Conservation (phyloP, 1,139 yeast species). For the Diutina catenulata region DNA sequence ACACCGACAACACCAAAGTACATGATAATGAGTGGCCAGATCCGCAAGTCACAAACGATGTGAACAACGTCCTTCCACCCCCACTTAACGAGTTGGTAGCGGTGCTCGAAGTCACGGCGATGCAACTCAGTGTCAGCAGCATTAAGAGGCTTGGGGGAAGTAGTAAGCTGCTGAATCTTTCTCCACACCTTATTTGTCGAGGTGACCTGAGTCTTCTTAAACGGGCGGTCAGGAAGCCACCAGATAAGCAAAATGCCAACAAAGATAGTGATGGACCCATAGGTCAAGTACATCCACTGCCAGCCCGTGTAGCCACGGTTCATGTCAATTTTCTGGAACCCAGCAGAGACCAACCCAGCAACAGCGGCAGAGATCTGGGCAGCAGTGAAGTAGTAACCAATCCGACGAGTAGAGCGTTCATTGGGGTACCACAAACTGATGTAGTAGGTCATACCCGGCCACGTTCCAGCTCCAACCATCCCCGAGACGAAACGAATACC, state of each 20-base stretch:
- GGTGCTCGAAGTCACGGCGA: conserved; percentile 45
- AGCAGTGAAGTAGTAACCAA: conserved; percentile 85
- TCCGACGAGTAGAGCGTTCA: conserved; percentile 63
- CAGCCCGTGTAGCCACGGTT: conserved; percentile 62
- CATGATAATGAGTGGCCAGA: conserved; percentile 80
- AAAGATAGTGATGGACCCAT: conserved; percentile 60
- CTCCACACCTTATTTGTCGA: conserved; percentile 10
- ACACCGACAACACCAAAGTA: conserved; percentile 89
- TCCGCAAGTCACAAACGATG: conserved; percentile 51
- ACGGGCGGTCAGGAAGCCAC: conserved; percentile 79
- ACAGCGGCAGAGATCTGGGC: conserved; percentile 83
- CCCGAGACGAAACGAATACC: conserved; percentile 72
- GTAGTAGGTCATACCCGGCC: conserved; percentile 91
- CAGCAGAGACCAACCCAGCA: conserved; percentile 79
- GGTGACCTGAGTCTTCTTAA: conserved; percentile 11
- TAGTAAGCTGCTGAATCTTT: conserved; percentile 16
- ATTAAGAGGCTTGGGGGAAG: conserved; percentile 41
- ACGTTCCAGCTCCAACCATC: conserved; percentile 76
- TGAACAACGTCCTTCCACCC: conserved; percentile 43
- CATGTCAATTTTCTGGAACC: conserved; percentile 76
- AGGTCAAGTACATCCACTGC: conserved; percentile 79
- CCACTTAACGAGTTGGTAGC: conserved; percentile 42
- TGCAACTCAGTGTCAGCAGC: conserved; percentile 46
- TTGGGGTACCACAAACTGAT: conserved; percentile 80
- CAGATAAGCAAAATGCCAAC: conserved; percentile 57